Evolutionary conservation across 148 eudicot genomes (phyloP).

Genomic region (Gaultheria prostrata): DNA sequence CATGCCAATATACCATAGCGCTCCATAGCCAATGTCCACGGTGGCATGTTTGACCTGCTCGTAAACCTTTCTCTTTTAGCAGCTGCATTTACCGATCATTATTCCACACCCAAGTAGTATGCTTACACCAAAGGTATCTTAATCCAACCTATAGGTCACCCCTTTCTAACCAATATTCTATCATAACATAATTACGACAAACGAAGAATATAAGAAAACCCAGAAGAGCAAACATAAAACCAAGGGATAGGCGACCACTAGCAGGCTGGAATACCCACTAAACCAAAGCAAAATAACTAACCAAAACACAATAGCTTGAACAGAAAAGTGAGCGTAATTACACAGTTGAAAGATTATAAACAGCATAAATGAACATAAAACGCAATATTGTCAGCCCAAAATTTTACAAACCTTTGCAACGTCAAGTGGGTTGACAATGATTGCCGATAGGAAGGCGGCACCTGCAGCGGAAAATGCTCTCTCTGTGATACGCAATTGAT

Average conservation of each 20-base stretch:
- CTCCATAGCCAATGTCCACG: neutral
- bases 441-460: conserved; percentile 83
- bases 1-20: neutral
- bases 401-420: conserved; percentile 67
- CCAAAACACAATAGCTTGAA: neutral
- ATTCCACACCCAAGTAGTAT: neutral
- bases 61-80: neutral
- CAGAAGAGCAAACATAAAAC: conserved; percentile 2
- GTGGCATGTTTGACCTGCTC: neutral
- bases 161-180: neutral
- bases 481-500: conserved; percentile 41
- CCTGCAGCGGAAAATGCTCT: conserved; percentile 92
- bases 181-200: neutral
- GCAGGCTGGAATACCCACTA: neutral
- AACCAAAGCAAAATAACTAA: neutral
- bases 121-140: neutral
- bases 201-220: neutral
- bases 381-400: neutral
- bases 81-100: neutral
- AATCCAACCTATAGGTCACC: neutral
- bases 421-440: conserved; percentile 93
- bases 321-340: neutral
- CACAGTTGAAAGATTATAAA: neutral
- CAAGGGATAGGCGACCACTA: neutral
- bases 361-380: neutral